Evolutionary conservation across 108 stramenopile genomes (phyloP), one percentile per base, ranked within the genome.

Genomic region (Fragilaria crotonensis): DNA sequence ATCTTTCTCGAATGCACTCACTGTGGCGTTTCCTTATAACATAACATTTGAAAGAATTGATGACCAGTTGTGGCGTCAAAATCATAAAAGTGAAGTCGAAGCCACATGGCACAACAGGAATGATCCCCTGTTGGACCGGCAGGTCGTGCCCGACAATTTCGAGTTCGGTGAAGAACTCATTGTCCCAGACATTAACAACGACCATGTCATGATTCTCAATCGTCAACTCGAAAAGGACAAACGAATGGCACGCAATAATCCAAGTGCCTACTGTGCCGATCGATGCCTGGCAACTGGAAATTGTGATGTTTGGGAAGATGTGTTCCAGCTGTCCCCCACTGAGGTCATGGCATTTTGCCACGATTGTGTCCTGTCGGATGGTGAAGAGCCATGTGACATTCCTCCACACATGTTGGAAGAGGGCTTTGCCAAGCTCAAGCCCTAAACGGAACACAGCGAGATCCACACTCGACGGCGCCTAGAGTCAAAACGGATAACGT

Each of bases 271-370:
- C 49, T 89, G 88, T 54, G 88, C 84, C 30, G 88, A 89, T 59
- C 82, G 88, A 27, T 89, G 88, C 56, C 50, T 89, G 1, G 60
- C 82, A 2, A 89, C 88, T n/a, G 88, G 88, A 1, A 71, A 84
- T 59, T 89, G 88, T 64, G 80, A 89, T 57, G 80, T 85, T 23
- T 84, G 66, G 57, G 83, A 89, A 69, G 75, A 80, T 31, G 72
- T 71, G 45, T 89, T 83, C 55, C 73, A 81, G n/a, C 49, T 85
- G 64, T 33, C 67, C 18, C 76, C 82, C 2, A 46, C 63, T 23
- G 68, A 89, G 45, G 88, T 89, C 11, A 46, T 79, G 22, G 31
- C 62, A 49, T 89, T 89, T 59, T 89, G 88, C 66, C 65, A 67
- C 25, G 84, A 89, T n/a, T 89, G 88, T 58, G 84, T 89, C 21